Evolutionary conservation across 2,329 filamentous ascomycete species (phyloP), one percentile per base, ranked within the genome.

Genomic region (Ceratocystis papillata): DNA sequence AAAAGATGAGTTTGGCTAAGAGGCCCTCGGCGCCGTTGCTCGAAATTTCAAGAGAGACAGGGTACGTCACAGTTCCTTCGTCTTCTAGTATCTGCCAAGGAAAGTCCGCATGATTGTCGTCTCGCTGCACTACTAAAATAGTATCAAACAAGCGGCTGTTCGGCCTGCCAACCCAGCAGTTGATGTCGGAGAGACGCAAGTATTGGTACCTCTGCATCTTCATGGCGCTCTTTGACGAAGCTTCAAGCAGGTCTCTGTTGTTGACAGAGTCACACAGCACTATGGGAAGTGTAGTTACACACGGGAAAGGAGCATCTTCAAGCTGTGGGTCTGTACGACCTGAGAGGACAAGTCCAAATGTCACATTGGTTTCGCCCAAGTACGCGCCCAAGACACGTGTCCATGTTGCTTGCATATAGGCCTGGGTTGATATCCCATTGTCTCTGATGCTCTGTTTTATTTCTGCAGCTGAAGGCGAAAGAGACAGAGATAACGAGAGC

Each of bases 291-390:
- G 91, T 96, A 0, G 87, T 86, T 65, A 96, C 84, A 72, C 88
- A 93, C 0, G 93, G 92, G 63, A 96, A 89, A 0, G 83, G 79
- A 3, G 82, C 80, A 5, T 79, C 73, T 20, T 81, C 78, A 0
- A 85, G 83, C n/a, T 80, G 77, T 3, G 86, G 80, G 0, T 80
- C 79, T 2, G 81, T 84, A 44, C 90, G 80, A 0, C 90, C 90
- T 7, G 92, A 92, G 6, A 96, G 78, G 0, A 92, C 89, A 15
- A 88, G 80, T 0, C 92, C 93, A 73, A 94, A 96, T 0, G 87
- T 86, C 0, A 94, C 85, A 5, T 80, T 80, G 2, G 77, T 72
- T 72, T 96, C 90, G 1, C 90, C 91, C 15, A 86, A 80, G 71
- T 96, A 96, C 0, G 86, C 83, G 0, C 88, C 80, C 0, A 96